A percentile compares a stretch with the other conserved stretches of the same genome.
Evolutionary conservation across 1,139 yeast genomes (phyloP).

Genomic region (Debaryomyces subglobosus): DNA sequence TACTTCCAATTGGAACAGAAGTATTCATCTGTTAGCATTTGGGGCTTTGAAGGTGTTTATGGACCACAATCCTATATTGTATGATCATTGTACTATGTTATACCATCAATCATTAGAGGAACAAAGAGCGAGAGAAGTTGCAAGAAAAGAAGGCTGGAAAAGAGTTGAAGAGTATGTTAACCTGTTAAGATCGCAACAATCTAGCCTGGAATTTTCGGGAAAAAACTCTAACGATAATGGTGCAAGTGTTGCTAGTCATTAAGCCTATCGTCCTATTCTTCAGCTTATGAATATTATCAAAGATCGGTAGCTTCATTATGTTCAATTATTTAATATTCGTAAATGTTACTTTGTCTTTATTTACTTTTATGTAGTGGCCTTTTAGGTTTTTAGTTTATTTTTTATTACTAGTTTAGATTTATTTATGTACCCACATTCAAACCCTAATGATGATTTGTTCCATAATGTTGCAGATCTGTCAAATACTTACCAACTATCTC

Average conservation of each 20-base stretch:
- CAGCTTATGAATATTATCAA: neutral
- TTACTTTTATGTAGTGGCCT: slow-evolving; percentile 1
- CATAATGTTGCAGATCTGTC: neutral
- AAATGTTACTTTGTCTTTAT: slow-evolving; percentile 1
- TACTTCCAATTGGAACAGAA: slow-evolving; percentile 79
- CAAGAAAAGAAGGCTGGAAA: slow-evolving; percentile 77
- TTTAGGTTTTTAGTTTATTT: neutral
- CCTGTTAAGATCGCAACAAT: slow-evolving; percentile 13
- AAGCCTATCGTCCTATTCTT: neutral
- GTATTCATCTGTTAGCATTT: slow-evolving; percentile 87
- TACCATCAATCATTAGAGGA: slow-evolving; percentile 78
- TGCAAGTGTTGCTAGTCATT: slow-evolving; percentile 22
- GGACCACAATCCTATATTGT: slow-evolving; percentile 90
- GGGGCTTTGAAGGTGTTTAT: slow-evolving; percentile 89
- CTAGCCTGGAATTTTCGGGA: neutral
- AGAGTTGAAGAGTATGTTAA: slow-evolving; percentile 66
- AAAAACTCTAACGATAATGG: slow-evolving; percentile 11
- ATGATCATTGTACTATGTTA: slow-evolving; percentile 87
- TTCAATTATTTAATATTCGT: slow-evolving; percentile 2
- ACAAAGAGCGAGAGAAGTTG: slow-evolving; percentile 59
- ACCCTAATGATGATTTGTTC: neutral
- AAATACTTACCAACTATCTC: no score
- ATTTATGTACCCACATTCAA: slow-evolving; percentile 1
- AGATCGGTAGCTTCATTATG: neutral
- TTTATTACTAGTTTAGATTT: slow-evolving; percentile 6